Percentiles rank a stretch among this genome's conserved stretches.
These are phyloP conservation scores for Botryotinia calthae DNA, from an alignment of 2,329 filamentous ascomycete genomes.

Conservation along the genomic window DNA sequence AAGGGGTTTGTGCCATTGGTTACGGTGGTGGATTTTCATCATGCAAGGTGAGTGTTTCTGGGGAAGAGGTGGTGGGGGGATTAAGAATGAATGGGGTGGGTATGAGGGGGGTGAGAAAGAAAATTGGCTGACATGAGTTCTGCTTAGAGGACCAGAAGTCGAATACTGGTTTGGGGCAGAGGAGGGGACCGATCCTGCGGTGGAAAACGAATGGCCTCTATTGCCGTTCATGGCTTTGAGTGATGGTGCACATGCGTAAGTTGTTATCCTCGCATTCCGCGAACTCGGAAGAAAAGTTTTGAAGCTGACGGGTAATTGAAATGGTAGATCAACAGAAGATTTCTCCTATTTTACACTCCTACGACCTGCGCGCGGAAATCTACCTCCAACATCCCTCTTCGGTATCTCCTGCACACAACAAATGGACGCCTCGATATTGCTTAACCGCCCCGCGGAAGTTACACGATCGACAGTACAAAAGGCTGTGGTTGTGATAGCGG, in stretches of 20 bases:
- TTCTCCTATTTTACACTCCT: conserved; percentile 98
- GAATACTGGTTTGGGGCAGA: conserved; percentile 83
- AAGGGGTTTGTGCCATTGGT: conserved; percentile 64
- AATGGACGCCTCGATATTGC: conserved; percentile 73
- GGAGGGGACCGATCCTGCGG: conserved; percentile 73
- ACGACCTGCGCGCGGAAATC: conserved; percentile 53
- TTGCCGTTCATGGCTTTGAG: conserved; percentile 96
- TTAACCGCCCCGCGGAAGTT: conserved; percentile 80
- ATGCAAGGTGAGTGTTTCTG: conserved; percentile 54
- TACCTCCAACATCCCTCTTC: conserved; percentile 78
- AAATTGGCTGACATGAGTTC: neutral
- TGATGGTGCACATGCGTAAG: conserved; percentile 90
- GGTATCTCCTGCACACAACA: conserved; percentile 95
- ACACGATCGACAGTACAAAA: conserved; percentile 98
- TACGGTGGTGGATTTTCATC: conserved; percentile 79
- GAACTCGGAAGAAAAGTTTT: neutral
- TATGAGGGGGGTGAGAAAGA: conserved; percentile 23
- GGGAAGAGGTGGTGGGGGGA: neutral
- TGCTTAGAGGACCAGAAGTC: conserved; percentile 74
- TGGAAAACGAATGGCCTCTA: conserved; percentile 83
- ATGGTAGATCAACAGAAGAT: conserved; percentile 75
- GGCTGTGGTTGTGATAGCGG: conserved; percentile 91
- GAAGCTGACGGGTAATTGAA: conserved; percentile 14
- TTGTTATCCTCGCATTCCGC: neutral
- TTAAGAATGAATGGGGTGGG: neutral